Evolutionary conservation across 805 yeast genomes (phyloP).

Genomic region (Starmerella vaccinii): DNA sequence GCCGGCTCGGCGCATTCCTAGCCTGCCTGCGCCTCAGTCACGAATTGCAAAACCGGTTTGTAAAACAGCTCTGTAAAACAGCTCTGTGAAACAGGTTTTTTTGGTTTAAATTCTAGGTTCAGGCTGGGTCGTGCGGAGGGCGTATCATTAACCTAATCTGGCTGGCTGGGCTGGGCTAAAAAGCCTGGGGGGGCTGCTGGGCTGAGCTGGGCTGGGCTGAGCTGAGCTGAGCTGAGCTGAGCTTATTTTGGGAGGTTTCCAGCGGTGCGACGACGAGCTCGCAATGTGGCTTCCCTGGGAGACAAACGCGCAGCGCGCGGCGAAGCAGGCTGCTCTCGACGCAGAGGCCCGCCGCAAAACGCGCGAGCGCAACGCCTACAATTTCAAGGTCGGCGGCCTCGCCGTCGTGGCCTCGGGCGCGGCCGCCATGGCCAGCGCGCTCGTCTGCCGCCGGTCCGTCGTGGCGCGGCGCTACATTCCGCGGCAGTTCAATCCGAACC

Average conservation of each 20-base stretch:
- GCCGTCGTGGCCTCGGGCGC: constrained; percentile 64
- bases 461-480: constrained; percentile 65
- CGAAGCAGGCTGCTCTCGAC: background rate
- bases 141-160: background rate
- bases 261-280: too few relatives aligned
- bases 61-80: too few relatives aligned
- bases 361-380: constrained; percentile 9
- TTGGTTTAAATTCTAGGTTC: too few relatives aligned
- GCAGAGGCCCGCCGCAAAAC: background rate
- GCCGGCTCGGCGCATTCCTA: too few relatives aligned
- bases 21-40: too few relatives aligned
- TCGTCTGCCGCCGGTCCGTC: constrained; percentile 67
- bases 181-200: too few relatives aligned
- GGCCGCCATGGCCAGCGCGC: constrained; percentile 57
- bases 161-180: too few relatives aligned
- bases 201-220: too few relatives aligned
- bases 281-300: constrained; percentile 4
- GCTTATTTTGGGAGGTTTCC: background rate
- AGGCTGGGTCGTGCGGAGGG: too few relatives aligned
- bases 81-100: too few relatives aligned
- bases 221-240: background rate
- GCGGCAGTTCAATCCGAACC: constrained; percentile 69
- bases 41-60: too few relatives aligned
- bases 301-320: background rate
- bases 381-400: constrained; percentile 4